Percentiles rank a stretch among this genome's conserved stretches.
These are phyloP conservation scores for Fusarium sp. DNA, from an alignment of 2,329 filamentous ascomycete species.

Conservation along the genomic window DNA sequence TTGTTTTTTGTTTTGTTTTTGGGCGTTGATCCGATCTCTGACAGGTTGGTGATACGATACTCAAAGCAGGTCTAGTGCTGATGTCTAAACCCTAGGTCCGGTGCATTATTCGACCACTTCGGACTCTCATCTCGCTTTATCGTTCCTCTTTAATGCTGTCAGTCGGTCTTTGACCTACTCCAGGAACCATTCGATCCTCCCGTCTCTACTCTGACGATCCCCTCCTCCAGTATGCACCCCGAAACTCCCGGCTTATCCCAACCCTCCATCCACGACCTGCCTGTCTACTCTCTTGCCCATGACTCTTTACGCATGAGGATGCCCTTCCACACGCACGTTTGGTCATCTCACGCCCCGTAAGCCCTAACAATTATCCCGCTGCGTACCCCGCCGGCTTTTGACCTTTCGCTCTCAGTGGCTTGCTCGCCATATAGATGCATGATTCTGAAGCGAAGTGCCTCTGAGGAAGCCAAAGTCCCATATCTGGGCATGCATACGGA, in stretches of 20 bases:
- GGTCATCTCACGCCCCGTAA: constrained; percentile 44
- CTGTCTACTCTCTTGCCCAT: constrained; percentile 11
- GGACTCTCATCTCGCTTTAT: constrained; percentile 17
- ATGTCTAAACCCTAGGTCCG: constrained; percentile 14
- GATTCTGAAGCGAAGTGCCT: constrained; percentile 13
- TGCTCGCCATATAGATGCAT: constrained; percentile 20
- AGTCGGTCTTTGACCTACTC: constrained; percentile 15
- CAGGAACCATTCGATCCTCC: constrained; percentile 45
- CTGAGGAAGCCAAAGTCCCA: constrained; percentile 10
- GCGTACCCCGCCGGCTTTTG: constrained; percentile 29
- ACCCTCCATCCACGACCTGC: not conserved
- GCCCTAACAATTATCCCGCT: constrained; percentile 43
- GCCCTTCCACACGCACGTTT: constrained; percentile 15
- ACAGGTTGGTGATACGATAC: constrained; percentile 10
- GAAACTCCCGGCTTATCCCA: constrained; percentile 24
- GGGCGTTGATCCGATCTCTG: constrained; percentile 19
- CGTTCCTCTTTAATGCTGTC: constrained; percentile 2
- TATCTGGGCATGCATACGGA: constrained; percentile 4
- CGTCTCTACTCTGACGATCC: constrained; percentile 33
- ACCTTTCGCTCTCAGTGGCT: constrained; percentile 19
- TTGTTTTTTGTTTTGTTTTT: constrained; percentile 7
- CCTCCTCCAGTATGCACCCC: constrained; percentile 13
- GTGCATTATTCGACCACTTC: not conserved
- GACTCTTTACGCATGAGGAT: constrained; percentile 23
- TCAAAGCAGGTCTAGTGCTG: constrained; percentile 35